Evolutionary conservation across 257 asterid genomes (phyloP).

Genomic region (Jacaranda mimosifolia): DNA sequence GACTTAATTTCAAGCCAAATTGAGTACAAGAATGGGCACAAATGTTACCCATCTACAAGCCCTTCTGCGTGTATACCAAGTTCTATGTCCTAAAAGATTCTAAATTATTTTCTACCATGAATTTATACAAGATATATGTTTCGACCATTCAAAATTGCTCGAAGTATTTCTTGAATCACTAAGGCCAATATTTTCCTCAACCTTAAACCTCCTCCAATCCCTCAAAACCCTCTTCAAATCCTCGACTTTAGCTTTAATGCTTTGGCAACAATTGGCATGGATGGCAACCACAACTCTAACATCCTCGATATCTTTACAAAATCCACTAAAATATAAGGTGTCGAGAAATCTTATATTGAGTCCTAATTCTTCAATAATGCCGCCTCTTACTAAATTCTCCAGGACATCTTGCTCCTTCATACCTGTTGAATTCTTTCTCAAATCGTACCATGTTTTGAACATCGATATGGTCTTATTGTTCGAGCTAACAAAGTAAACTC

Average conservation of each 20-base stretch:
- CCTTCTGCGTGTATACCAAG: too few relatives aligned
- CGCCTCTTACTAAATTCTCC: constrained; percentile 33
- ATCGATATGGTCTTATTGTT: constrained; percentile 57
- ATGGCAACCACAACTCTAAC: constrained; percentile 51
- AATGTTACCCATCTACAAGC: too few relatives aligned
- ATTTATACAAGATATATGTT: constrained; percentile 36
- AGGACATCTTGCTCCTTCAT: constrained; percentile 79
- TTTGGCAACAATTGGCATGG: constrained; percentile 78
- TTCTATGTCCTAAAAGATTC: too few relatives aligned
- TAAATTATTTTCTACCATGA: constrained; percentile 37
- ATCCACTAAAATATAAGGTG: constrained; percentile 64
- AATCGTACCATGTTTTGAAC: constrained; percentile 62
- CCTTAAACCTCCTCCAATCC: constrained; percentile 67
- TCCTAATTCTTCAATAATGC: constrained; percentile 31
- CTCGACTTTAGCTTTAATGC: constrained; percentile 62
- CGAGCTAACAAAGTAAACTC: constrained; percentile 65
- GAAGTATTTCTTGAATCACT: neutral
- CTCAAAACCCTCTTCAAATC: constrained; percentile 60
- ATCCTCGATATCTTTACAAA: constrained; percentile 54
- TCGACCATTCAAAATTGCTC: constrained; percentile 38
- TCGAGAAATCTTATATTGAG: constrained; percentile 47
- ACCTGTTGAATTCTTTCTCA: constrained; percentile 47
- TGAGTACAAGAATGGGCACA: too few relatives aligned
- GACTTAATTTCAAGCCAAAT: too few relatives aligned
- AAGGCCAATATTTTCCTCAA: too few relatives aligned